Evolutionary conservation across 441 rosid genomes (phyloP), one percentile per base, ranked within the genome.

Genomic region (Dalechampia spathulata): DNA sequence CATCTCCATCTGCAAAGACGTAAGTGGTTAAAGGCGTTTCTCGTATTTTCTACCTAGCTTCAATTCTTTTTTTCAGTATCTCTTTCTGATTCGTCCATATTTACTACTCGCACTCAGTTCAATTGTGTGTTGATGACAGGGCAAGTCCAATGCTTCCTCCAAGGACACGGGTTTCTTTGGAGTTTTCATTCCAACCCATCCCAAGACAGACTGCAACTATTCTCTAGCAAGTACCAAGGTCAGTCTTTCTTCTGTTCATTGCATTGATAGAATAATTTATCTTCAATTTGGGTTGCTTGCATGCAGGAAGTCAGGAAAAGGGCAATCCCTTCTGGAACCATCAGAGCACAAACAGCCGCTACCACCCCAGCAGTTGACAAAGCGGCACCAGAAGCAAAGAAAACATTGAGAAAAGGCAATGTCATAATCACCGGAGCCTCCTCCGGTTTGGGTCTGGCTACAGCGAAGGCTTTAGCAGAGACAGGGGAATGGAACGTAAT

Each of bases 371-470:
- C 84, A 23, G 58, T 80, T 1, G 72, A 65, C 20, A 66, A 77
- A 28, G 71, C 86, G 0, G 65, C 79, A 0, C 70, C 94, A 4
- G 81, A 74, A 44, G 64, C 67, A 42, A 90, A 87, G 82, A 87
- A 83, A 67, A 85, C 90, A 12, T 43, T 63, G 57, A 75, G 94
- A 66, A 83, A 85, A 68, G 87, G 96, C 17, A 75, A 62, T 53
- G 96, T 82, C 20, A 63, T 87, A 41, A 63, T 90, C 55, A 90
- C 92, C 0, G 97, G 97, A 41, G 90, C 96, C 40, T 87, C 96
- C 0, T 90, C 96, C 1, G 94, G 96, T 32, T 71, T 90, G 60
- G 98, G 96, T 44, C 69, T 87, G 38, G 91, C 94, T 21, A 72
- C 90, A 11, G 90, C 92, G 7, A 87, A 85, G 65, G 79, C 94